These are phyloP conservation scores for Ascochyta clinopodiicola DNA, from an alignment of 2,329 filamentous ascomycete species.

Conservation along the genomic window DNA sequence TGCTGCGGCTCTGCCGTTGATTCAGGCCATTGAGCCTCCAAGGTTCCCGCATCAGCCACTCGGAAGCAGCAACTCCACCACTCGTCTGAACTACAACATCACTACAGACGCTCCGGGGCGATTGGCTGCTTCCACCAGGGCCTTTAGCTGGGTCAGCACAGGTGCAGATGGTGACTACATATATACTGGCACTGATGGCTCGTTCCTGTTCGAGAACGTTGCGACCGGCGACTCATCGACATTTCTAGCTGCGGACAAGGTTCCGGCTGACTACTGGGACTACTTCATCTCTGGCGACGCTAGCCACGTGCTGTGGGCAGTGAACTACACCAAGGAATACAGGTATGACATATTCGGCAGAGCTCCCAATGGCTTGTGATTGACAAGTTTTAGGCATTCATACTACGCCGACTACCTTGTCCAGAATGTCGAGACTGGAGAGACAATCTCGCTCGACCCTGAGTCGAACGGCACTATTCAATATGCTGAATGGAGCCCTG, in stretches of 20 bases:
- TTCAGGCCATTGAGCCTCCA: constrained; percentile 55
- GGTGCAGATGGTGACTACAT: constrained; percentile 69
- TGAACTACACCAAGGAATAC: constrained; percentile 73
- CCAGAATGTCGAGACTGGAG: constrained; percentile 65
- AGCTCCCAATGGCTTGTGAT: background rate
- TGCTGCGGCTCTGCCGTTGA: constrained; percentile 35
- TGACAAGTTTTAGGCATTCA: constrained; percentile 58
- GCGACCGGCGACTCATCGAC: constrained; percentile 63
- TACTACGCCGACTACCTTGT: constrained; percentile 73
- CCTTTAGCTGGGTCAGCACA: constrained; percentile 64
- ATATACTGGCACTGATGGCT: constrained; percentile 57
- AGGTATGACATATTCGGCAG: background rate
- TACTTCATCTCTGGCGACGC: constrained; percentile 69
- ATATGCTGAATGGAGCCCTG: constrained; percentile 68
- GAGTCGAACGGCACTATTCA: constrained; percentile 71
- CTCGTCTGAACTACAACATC: constrained; percentile 66
- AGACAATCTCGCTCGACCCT: constrained; percentile 61
- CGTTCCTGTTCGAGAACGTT: constrained; percentile 68
- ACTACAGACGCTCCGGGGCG: constrained; percentile 56
- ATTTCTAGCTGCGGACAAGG: constrained; percentile 64
- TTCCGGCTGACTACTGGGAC: constrained; percentile 62
- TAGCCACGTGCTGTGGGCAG: constrained; percentile 65
- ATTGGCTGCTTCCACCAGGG: constrained; percentile 53
- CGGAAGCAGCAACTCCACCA: constrained; percentile 58
- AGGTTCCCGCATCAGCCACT: constrained; percentile 62